Conservation (phyloP, 768 basidiomycete species). For the Tricholoma furcatifolium region DNA sequence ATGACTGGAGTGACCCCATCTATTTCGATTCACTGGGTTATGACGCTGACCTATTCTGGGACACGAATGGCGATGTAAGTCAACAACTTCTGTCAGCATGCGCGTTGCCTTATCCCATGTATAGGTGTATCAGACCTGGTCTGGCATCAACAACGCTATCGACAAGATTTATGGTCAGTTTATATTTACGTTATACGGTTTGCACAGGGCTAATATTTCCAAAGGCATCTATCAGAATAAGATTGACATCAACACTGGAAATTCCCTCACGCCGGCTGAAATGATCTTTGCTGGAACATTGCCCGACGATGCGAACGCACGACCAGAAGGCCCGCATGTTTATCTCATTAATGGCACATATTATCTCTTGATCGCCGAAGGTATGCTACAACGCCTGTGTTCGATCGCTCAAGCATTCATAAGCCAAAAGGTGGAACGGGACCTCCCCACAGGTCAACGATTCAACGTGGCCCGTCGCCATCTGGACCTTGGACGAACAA, state of each 20-base stretch:
- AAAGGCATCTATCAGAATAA: constrained; percentile 40
- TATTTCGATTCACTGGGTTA: constrained; percentile 40
- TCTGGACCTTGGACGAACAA: constrained; percentile 42
- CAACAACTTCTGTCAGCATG: neutral
- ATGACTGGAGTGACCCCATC: constrained; percentile 39
- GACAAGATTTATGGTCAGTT: constrained; percentile 38
- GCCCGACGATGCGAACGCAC: constrained; percentile 31
- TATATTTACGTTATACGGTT: neutral
- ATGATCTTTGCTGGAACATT: constrained; percentile 37
- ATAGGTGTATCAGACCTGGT: constrained; percentile 37
- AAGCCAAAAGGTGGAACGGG: constrained; percentile 30
- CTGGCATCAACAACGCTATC: constrained; percentile 35
- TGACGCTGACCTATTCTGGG: constrained; percentile 42
- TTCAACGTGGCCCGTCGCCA: constrained; percentile 36
- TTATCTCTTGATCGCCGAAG: constrained; percentile 41
- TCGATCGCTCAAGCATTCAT: neutral
- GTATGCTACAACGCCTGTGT: constrained; percentile 10
- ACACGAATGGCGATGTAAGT: constrained; percentile 33
- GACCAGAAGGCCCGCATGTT: constrained; percentile 41
- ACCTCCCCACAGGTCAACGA: constrained; percentile 32
- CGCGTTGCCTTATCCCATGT: neutral
- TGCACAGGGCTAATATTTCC: neutral
- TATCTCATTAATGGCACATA: constrained; percentile 38
- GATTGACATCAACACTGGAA: constrained; percentile 35
- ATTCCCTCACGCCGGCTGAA: constrained; percentile 33